Evolutionary conservation across 75 land plant species (phyloP).

Genomic region (Sequoia sempervirens): DNA sequence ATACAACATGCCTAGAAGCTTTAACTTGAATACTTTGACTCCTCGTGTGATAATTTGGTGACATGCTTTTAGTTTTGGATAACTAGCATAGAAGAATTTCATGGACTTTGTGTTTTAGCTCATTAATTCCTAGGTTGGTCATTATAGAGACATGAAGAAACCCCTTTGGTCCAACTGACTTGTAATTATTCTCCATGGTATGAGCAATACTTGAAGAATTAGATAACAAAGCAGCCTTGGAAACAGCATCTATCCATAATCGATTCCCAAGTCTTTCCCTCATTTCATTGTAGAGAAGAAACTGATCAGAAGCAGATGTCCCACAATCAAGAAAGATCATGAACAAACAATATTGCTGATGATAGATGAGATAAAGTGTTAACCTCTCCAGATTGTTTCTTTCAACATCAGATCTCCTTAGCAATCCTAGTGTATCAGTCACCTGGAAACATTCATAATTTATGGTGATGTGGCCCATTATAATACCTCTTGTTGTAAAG

Average conservation of each 20-base stretch:
- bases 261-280: slow-evolving; percentile 60
- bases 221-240: slow-evolving; percentile 80
- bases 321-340: slow-evolving; percentile 98
- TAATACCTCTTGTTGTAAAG: slow-evolving; percentile 95
- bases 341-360: slow-evolving; percentile 89
- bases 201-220: slow-evolving; percentile 18
- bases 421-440: slow-evolving; percentile 95
- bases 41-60: too few species aligned
- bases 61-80: too few species aligned
- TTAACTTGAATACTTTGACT: too few species aligned
- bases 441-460: slow-evolving; percentile 70
- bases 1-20: too few species aligned
- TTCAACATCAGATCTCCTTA: slow-evolving; percentile 86
- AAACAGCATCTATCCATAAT: slow-evolving; percentile 93
- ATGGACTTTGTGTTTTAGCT: slow-evolving; percentile 25
- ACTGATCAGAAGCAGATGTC: slow-evolving; percentile 79
- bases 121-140: slow-evolving; percentile 49
- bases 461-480: slow-evolving; percentile 87
- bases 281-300: slow-evolving; percentile 73
- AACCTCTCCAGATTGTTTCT: slow-evolving; percentile 95
- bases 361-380: slow-evolving; percentile 92
- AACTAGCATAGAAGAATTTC: too few species aligned
- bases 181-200: slow-evolving; percentile 50
- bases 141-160: slow-evolving; percentile 79
- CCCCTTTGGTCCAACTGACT: slow-evolving; percentile 65